Conservation (phyloP, 2,329 filamentous ascomycete species). For the Trichoderma arundinaceum region DNA sequence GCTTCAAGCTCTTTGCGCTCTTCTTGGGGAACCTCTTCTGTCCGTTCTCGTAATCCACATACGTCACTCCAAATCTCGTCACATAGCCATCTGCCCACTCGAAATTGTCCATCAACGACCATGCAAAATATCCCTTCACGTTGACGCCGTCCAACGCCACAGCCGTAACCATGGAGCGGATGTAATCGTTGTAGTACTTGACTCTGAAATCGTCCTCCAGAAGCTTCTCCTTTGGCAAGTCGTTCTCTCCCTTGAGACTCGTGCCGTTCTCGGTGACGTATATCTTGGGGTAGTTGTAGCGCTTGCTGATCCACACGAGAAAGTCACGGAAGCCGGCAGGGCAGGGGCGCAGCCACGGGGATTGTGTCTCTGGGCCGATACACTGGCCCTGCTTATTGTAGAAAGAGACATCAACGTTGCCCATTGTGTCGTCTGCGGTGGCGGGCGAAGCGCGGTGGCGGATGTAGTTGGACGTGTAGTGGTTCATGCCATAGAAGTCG, state of each 20-base stretch:
- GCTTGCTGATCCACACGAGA: conserved; percentile 75
- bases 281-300: conserved; percentile 77
- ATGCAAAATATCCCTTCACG: conserved; percentile 80
- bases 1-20: conserved; percentile 73
- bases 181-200: conserved; percentile 78
- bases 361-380: conserved; percentile 84
- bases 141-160: conserved; percentile 75
- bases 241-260: conserved; percentile 81
- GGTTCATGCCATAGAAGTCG: conserved; percentile 95
- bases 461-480: conserved; percentile 89
- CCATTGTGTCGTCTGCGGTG: conserved; percentile 70
- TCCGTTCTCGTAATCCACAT: conserved; percentile 78
- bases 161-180: conserved; percentile 76
- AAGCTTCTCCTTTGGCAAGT: conserved; percentile 71
- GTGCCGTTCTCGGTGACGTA: conserved; percentile 92
- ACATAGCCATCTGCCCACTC: conserved; percentile 93
- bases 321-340: conserved; percentile 78
- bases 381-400: conserved; percentile 73
- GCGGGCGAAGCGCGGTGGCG: conserved; percentile 69
- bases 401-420: conserved; percentile 75
- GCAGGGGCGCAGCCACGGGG: conserved; percentile 78
- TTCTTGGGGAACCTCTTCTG: conserved; percentile 85
- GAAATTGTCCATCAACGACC: conserved; percentile 90
- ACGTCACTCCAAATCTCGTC: conserved; percentile 83
- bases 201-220: conserved; percentile 82